Percentiles rank a stretch among this genome's conserved stretches.
These are phyloP conservation scores for Rhizopus stolonifer DNA, from an alignment of 371 early-diverging fungal species.

Conservation along the genomic window DNA sequence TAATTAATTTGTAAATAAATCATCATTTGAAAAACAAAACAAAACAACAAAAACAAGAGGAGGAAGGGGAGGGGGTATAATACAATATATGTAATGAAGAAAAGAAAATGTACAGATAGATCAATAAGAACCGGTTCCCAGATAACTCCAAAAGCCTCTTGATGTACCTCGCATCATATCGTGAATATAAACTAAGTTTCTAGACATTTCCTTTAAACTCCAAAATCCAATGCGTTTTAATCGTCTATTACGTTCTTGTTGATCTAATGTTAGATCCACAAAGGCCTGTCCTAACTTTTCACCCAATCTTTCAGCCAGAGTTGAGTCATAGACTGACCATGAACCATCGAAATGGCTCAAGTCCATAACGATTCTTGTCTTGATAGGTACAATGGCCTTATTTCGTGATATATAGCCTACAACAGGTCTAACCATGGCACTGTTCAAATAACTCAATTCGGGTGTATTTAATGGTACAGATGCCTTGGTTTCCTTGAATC, in stretches of 20 bases:
- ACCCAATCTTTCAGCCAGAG: slow-evolving; percentile 72
- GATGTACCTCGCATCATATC: slow-evolving; percentile 82
- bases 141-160: slow-evolving; percentile 75
- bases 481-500: slow-evolving; percentile 88
- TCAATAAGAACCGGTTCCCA: slow-evolving; percentile 35
- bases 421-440: slow-evolving; percentile 89
- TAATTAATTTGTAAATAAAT: not conserved
- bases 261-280: slow-evolving; percentile 74
- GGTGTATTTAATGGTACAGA: slow-evolving; percentile 78
- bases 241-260: slow-evolving; percentile 79
- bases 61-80: not conserved
- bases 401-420: slow-evolving; percentile 94
- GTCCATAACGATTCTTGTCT: slow-evolving; percentile 75
- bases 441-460: slow-evolving; percentile 75
- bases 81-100: not conserved
- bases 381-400: slow-evolving; percentile 81
- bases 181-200: slow-evolving; percentile 68
- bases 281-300: slow-evolving; percentile 85
- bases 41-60: no score
- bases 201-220: slow-evolving; percentile 77
- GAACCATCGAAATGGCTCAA: slow-evolving; percentile 91
- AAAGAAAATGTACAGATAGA: not conserved
- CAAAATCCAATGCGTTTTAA: slow-evolving; percentile 89
- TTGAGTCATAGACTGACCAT: slow-evolving; percentile 88
- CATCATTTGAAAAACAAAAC: not conserved